A percentile compares a stretch with the other conserved stretches of the same genome.
Evolutionary conservation across 257 asterid species (phyloP).

Genomic region (Parsonsia alboflavescens): DNA sequence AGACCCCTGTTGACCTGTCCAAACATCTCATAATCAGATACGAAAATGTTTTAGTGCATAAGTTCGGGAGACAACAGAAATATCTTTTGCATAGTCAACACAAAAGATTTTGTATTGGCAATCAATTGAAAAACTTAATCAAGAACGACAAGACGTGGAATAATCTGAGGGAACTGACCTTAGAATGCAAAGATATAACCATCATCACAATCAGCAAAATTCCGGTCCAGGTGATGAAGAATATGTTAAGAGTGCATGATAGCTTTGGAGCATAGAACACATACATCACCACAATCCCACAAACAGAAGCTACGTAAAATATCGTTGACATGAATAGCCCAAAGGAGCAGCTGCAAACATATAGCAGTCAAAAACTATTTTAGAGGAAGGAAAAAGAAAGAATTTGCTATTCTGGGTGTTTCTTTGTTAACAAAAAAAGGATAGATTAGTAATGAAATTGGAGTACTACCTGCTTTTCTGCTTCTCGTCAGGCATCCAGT

Average conservation of each 20-base stretch:
- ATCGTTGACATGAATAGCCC: slow-evolving; percentile 87
- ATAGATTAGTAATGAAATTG: not conserved
- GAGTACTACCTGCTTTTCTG: slow-evolving; percentile 49
- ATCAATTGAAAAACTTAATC: not conserved
- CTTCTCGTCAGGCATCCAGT: slow-evolving; percentile 78
- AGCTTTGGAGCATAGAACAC: slow-evolving; percentile 60
- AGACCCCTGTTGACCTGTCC: slow-evolving; percentile 81
- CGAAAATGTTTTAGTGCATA: not conserved
- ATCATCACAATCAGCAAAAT: slow-evolving; percentile 82
- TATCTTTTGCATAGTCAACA: too few relatives aligned
- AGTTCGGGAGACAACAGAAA: not conserved
- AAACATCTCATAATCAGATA: slow-evolving; percentile 15
- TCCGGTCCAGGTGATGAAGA: slow-evolving; percentile 90
- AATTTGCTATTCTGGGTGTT: not conserved
- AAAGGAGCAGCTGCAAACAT: slow-evolving; percentile 49
- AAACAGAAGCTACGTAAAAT: slow-evolving; percentile 59
- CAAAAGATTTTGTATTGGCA: too few relatives aligned
- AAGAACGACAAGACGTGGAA: not conserved
- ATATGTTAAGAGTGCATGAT: slow-evolving; percentile 76
- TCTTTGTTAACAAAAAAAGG: not conserved
- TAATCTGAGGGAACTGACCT: slow-evolving; percentile 35
- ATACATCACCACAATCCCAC: slow-evolving; percentile 74
- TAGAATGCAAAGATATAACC: slow-evolving; percentile 77
- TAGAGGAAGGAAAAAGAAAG: not conserved
- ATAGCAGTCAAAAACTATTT: not conserved